A percentile compares a stretch with the other conserved stretches of the same genome.
Conservation (phyloP, 345 rosid species). For the Citrus trifoliata region DNA sequence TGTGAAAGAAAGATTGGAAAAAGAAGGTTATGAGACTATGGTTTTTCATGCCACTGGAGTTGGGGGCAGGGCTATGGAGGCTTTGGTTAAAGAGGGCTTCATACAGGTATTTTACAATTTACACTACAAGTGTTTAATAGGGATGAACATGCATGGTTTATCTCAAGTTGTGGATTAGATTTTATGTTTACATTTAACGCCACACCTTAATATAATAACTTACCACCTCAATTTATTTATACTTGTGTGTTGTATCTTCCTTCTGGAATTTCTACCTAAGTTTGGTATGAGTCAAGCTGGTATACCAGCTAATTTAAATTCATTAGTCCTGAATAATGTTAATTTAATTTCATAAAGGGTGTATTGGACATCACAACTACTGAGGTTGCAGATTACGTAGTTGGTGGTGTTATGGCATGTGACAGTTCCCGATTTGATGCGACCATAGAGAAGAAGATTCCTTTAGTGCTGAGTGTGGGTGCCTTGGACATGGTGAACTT, state of each 20-base stretch:
- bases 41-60: slow-evolving; percentile 95
- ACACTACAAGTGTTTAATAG: background rate
- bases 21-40: slow-evolving; percentile 76
- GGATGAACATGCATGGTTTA: background rate
- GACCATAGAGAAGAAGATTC: slow-evolving; percentile 70
- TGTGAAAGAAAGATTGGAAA: slow-evolving; percentile 57
- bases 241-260: background rate
- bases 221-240: background rate
- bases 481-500: slow-evolving; percentile 97
- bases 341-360: slow-evolving; percentile 40
- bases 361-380: slow-evolving; percentile 88
- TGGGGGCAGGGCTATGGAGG: slow-evolving; percentile 96
- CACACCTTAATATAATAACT: background rate
- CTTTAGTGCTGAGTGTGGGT: slow-evolving; percentile 82
- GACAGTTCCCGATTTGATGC: slow-evolving; percentile 80
- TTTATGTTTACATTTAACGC: background rate
- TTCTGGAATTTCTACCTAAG: background rate
- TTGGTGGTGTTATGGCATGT: slow-evolving; percentile 96
- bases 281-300: background rate
- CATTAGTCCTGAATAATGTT: background rate
- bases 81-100: slow-evolving; percentile 71
- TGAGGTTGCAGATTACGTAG: slow-evolving; percentile 89
- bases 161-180: background rate
- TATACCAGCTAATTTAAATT: background rate
- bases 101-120: slow-evolving; percentile 54